These are phyloP conservation scores for Gossypium mustelinum DNA, from an alignment of 345 rosid genomes.

Conservation along the genomic window DNA sequence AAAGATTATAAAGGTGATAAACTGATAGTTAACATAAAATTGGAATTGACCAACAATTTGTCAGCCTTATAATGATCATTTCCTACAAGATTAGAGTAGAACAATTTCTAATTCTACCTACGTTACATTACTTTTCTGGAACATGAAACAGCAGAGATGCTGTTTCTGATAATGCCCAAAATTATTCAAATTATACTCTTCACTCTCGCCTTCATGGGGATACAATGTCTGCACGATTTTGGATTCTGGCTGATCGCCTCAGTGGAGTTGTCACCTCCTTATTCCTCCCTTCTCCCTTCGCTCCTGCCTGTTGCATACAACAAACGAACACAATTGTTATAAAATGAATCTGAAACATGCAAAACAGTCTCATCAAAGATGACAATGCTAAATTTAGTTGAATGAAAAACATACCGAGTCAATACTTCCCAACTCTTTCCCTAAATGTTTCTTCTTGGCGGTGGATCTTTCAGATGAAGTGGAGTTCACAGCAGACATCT, in stretches of 20 bases:
- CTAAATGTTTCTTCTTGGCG: conserved; percentile 22
- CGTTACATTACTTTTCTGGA: background rate
- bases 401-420: background rate
- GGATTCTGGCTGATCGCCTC: conserved; percentile 47
- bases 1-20: background rate
- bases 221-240: conserved; percentile 15
- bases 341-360: background rate
- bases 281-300: conserved; percentile 18
- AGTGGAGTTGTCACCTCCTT: conserved; percentile 26
- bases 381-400: no score
- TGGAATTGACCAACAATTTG: background rate
- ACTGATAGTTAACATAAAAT: background rate
- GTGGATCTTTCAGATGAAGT: conserved; percentile 9
- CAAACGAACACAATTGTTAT: background rate
- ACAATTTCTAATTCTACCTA: background rate
- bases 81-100: conserved; percentile 7
- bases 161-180: conserved; percentile 17
- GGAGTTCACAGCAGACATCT: conserved; percentile 13
- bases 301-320: conserved; percentile 24
- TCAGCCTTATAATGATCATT: background rate
- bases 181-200: background rate
- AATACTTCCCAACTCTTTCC: conserved; percentile 19
- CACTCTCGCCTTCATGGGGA: conserved; percentile 27
- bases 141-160: conserved; percentile 30
- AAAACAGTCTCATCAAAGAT: background rate